Base-by-base conservation (phyloP, 1,284 basidiomycete species). In the Lentinus polychrous region DNA sequence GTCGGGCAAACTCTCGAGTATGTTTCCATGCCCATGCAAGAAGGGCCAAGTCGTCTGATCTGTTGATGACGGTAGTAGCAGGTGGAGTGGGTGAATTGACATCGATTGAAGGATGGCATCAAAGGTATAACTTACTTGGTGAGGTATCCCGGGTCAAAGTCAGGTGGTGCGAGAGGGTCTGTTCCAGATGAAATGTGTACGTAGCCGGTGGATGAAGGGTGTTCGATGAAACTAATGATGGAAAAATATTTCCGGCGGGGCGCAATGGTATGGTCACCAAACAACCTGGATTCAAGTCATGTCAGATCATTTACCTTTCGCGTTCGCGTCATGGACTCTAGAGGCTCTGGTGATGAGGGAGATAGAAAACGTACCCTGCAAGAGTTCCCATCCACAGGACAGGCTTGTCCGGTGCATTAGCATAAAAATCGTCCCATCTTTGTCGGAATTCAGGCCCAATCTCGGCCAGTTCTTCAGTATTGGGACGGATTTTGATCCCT, bases 401-500 rank as follows among this genome's bases (percentile, higher is more conserved):
- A 2, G 83, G 83, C 70, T 83, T 85, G 70, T 86, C 82, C 49
- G 83, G 82, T 67, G 83, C 83, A 67, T 85, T 77, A 69, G 80
- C 83, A 73, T 84, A 86, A 66, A 84, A 84, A 22, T 49, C 72
- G 58, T 85, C 62, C 78, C 78, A 86, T 40, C 82, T 74, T 53
- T 71, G 69, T 54, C 81, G 80, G 66, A 85, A 85, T 54, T 83
- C 83, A n/a, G 81, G 81, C 15, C 82, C 82, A 81, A 86, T 84
- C 64, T 82, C 79, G 59, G 82, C 82, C 46, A 85, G 66, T 59
- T 86, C 83, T 51, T 73, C 76, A 55, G 76, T 76, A 1, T 76
- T 81, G 0, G 83, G 83, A 27, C 83, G 81, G 53, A 85, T 81
- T 77, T 85, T 78, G 53, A 74, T 62, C 1, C 72, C 76, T 1